phyloP scores from a whole-genome alignment of 345 rosid species.

The Toxicodendron radicans region DNA sequence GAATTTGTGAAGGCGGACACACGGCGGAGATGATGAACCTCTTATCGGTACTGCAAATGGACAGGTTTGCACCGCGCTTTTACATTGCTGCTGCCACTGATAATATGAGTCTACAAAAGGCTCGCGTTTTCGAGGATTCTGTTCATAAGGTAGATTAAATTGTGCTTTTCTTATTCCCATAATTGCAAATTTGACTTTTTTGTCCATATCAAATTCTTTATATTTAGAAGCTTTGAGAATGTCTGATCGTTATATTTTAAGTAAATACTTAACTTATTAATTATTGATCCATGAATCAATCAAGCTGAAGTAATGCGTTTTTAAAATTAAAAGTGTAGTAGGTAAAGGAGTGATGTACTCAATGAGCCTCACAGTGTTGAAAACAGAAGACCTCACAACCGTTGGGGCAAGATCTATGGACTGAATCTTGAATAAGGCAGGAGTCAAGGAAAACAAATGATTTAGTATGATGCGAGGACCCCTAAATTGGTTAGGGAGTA shows the following conservation, averaged over 20 bases:
- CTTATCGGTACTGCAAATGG: constrained; percentile 58
- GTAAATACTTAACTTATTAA: neutral
- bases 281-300: neutral
- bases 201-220: neutral
- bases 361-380: neutral
- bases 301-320: neutral
- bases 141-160: constrained; percentile 37
- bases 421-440: neutral
- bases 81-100: constrained; percentile 92
- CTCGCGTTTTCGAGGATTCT: constrained; percentile 66
- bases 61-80: constrained; percentile 65
- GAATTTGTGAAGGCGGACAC: constrained; percentile 64
- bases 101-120: constrained; percentile 91
- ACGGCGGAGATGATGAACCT: constrained; percentile 95
- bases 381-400: neutral
- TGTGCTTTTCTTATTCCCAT: neutral
- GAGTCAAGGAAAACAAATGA: neutral
- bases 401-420: neutral
- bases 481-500: neutral
- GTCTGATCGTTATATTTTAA: neutral
- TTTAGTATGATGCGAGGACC: neutral
- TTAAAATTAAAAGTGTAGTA: neutral
- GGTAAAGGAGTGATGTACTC: neutral
- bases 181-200: neutral
- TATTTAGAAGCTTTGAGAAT: neutral